Percentiles rank a stretch among this genome's conserved stretches.
phyloP scores from a whole-genome alignment of 805 yeast genomes.

The Candida tallmaniae region DNA sequence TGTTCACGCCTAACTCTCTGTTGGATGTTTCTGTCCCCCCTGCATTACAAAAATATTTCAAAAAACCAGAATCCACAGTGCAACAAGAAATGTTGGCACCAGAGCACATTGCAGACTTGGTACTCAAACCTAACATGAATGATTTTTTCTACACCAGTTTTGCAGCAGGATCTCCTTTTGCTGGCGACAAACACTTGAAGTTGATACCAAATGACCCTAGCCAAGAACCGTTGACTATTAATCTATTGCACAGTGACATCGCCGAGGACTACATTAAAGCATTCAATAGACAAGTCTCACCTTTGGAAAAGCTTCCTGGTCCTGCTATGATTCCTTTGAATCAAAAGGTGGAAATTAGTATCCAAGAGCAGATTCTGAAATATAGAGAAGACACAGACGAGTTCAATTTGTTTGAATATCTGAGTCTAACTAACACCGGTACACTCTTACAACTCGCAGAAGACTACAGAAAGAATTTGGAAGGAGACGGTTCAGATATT shows the following conservation, averaged over 20 bases:
- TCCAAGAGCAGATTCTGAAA: not conserved
- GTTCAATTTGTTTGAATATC: not conserved
- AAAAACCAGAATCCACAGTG: not conserved
- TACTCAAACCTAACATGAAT: slow-evolving; percentile 23
- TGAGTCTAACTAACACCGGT: not conserved
- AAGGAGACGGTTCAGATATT: not conserved
- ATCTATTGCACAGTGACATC: slow-evolving; percentile 25
- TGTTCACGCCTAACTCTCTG: slow-evolving; percentile 1
- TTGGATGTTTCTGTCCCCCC: no score
- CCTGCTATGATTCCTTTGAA: slow-evolving; percentile 3
- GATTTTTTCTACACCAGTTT: slow-evolving; percentile 29
- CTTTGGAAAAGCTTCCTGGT: slow-evolving; percentile 14
- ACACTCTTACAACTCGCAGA: not conserved
- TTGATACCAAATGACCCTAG: slow-evolving; percentile 16
- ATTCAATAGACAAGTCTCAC: slow-evolving; percentile 18
- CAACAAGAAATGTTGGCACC: slow-evolving; percentile 29
- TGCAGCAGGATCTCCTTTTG: slow-evolving; percentile 22
- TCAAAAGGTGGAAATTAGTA: not conserved
- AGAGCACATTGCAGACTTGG: slow-evolving; percentile 28
- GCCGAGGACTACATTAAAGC: slow-evolving; percentile 26
- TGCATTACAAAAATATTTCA: not conserved
- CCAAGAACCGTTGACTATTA: slow-evolving; percentile 11
- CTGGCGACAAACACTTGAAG: slow-evolving; percentile 22
- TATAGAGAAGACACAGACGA: not conserved
- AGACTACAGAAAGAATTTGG: not conserved